These are phyloP conservation scores for Mimosa pudica DNA, from an alignment of 306 rosid species.

Conservation along the genomic window DNA sequence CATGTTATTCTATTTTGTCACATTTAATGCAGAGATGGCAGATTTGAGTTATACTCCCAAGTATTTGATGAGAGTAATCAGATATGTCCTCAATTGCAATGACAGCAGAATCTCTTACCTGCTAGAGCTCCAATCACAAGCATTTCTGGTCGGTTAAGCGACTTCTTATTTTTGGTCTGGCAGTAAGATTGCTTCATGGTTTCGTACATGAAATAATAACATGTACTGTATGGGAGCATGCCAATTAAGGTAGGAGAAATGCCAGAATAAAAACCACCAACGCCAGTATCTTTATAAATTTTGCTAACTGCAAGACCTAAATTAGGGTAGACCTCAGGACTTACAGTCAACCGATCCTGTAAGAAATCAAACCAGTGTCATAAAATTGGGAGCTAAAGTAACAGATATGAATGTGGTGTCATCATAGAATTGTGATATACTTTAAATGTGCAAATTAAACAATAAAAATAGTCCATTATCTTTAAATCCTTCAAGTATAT, in stretches of 20 bases:
- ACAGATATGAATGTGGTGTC: conserved; percentile 11
- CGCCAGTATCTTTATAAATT: conserved; percentile 87
- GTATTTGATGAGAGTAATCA: no score
- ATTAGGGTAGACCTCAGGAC: conserved; percentile 86
- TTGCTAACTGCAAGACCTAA: conserved; percentile 72
- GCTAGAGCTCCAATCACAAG: conserved; percentile 86
- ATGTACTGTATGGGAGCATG: conserved; percentile 98
- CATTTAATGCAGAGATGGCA: background rate
- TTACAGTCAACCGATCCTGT: conserved; percentile 89
- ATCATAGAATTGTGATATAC: background rate
- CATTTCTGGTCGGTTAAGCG: conserved; percentile 85
- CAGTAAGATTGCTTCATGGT: conserved; percentile 83
- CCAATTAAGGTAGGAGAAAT: conserved; percentile 86
- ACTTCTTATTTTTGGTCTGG: conserved; percentile 61
- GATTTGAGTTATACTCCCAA: no score
- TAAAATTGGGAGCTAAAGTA: conserved; percentile 10
- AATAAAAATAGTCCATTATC: background rate
- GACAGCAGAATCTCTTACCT: conserved; percentile 51
- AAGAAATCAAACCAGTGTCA: conserved; percentile 38
- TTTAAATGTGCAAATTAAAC: background rate
- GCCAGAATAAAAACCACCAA: conserved; percentile 87
- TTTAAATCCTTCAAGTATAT: conserved; percentile 1
- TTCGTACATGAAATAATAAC: conserved; percentile 95
- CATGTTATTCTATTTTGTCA: background rate
- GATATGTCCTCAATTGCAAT: background rate